Percentiles rank a stretch among this genome's conserved stretches.
These are phyloP conservation scores for Xylaria sp. DNA, from an alignment of 495 filamentous ascomycete genomes.

Conservation along the genomic window DNA sequence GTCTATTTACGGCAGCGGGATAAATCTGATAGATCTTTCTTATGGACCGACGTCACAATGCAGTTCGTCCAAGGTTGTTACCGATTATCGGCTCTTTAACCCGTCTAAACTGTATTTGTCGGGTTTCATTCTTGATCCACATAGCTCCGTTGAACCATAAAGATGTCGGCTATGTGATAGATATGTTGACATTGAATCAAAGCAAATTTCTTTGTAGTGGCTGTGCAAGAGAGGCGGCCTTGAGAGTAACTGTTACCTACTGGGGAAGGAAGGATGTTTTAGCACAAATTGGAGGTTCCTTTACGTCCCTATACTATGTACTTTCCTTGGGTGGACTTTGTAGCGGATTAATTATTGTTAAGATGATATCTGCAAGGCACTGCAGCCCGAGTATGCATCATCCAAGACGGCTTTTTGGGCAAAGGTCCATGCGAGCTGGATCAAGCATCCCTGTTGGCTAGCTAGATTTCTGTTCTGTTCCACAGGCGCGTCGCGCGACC, in stretches of 20 bases:
- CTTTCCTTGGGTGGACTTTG: background rate
- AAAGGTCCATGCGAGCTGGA: background rate
- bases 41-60: no score
- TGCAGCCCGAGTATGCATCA: constrained; percentile 16
- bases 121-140: background rate
- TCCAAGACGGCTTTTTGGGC: constrained; percentile 2
- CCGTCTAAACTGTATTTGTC: background rate
- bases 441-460: constrained; percentile 5
- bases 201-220: background rate
- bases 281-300: background rate
- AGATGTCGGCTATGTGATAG: background rate
- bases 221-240: background rate
- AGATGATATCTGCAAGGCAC: constrained; percentile 11
- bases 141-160: background rate
- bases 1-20: background rate
- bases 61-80: no score
- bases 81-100: background rate
- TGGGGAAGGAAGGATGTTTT: background rate
- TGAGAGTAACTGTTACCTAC: background rate
- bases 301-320: background rate
- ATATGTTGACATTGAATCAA: background rate
- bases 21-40: background rate
- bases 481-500: constrained; percentile 19
- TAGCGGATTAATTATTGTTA: background rate
- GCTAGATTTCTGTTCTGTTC: background rate